Base-by-base conservation (phyloP, 257 asterid species). In the Solanum medicagineum region DNA sequence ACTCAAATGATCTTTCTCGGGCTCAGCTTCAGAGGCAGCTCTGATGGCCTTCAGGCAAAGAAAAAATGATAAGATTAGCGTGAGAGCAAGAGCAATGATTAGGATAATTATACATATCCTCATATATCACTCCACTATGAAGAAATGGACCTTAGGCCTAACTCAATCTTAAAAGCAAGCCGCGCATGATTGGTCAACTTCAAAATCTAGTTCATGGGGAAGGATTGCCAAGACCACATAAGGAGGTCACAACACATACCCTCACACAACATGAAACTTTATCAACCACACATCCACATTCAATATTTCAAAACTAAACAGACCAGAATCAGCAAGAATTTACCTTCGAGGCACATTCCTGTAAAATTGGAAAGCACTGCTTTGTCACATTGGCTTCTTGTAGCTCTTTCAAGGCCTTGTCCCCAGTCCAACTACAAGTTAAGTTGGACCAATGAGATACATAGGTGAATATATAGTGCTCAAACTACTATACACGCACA, bases 301-400 rank as follows among this genome's bases (percentile, higher is more conserved):
- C 60, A 75, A 51, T 75, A 75, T 75, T 47, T 13, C 51, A 51
- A 77, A 29, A 53, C 65, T 17, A 51, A 44, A 20, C 26, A 82
- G 19, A 62, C 24, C 75, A 40, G 45, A 29, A 62, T 57, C 63
- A 60, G 75, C 56, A 59, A 83, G 32, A 42, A 83, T 87, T 59
- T 88, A 97, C 99, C 97, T 93, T 93, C 84, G 89, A 89, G 77
- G 98, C 98, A 89, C 99, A 97, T 69, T 94, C 95, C 87, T 89
- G 87, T 88, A 97, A 86, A 86, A 92, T 92, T 36, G 95, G 88
- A 87, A 95, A 97, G 91, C 90, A 92, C 88, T 94, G 96, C 79
- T 49, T 84, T 49, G 98, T 88, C 84, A 97, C 81, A 88, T 92
- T 93, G 86, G 97, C 98, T 85, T 94, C 97, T 68, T 94, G 93